Percentiles rank a stretch among this genome's conserved stretches.
Evolutionary conservation across 768 basidiomycete species (phyloP).

Genomic region (Peribolospora baueri): DNA sequence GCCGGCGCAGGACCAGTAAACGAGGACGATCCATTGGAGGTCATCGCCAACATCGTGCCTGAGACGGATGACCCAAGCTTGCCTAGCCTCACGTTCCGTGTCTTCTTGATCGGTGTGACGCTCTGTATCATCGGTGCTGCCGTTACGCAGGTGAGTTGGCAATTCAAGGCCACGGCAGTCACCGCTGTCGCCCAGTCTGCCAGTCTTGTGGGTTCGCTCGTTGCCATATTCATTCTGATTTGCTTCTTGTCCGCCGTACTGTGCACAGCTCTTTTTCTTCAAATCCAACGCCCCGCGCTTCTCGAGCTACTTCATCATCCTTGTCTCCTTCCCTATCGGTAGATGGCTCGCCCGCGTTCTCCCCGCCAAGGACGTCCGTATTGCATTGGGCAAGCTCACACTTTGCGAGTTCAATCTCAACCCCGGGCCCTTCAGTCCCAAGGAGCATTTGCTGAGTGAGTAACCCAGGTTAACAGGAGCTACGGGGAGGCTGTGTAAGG

Average conservation of each 20-base stretch:
- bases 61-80: constrained; percentile 15
- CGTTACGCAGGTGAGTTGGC: constrained; percentile 3
- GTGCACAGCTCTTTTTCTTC: constrained; percentile 15
- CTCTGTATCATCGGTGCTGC: constrained; percentile 9
- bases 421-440: constrained; percentile 14
- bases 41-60: constrained; percentile 9
- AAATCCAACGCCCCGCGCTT: constrained; percentile 14
- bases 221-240: too few species aligned
- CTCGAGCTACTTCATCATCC: constrained; percentile 15
- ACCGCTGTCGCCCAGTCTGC: too few species aligned
- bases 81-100: constrained; percentile 14
- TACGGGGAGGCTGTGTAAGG: too few species aligned
- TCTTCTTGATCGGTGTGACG: constrained; percentile 8
- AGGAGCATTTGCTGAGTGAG: constrained; percentile 13
- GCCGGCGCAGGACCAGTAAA: too few species aligned
- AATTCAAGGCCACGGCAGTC: too few species aligned
- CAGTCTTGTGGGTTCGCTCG: too few species aligned
- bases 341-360: constrained; percentile 9
- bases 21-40: not conserved
- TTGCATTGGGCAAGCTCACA: not conserved
- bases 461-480: constrained; percentile 1
- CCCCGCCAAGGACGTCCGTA: constrained; percentile 1
- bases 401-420: constrained; percentile 7
- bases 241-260: too few species aligned
- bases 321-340: constrained; percentile 14